Percentiles rank a stretch among this genome's conserved stretches.
These are phyloP conservation scores for Pichia sp. DNA, from an alignment of 1,139 yeast genomes.

Conservation along the genomic window DNA sequence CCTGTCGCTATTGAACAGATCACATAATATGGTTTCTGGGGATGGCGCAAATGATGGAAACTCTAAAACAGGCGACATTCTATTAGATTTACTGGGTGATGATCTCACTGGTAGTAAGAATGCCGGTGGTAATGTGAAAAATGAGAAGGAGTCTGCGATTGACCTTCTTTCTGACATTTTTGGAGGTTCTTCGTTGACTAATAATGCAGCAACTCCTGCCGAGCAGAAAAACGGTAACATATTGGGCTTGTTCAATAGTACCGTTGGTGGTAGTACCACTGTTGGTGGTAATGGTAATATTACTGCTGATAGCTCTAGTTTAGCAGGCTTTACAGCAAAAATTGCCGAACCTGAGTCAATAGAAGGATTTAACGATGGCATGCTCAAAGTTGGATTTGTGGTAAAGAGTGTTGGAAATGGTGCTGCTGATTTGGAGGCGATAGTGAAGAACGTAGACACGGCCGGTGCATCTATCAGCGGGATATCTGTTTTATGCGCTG, in stretches of 20 bases:
- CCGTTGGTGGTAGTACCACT: too few species aligned
- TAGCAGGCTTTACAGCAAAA: not conserved
- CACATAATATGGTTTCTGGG: conserved; percentile 2
- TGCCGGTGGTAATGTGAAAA: not conserved
- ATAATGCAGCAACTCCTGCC: not conserved
- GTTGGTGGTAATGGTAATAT: conserved; percentile 12
- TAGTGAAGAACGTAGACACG: conserved; percentile 24
- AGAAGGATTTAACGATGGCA: conserved; percentile 39
- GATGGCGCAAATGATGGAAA: not conserved
- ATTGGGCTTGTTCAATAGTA: not conserved
- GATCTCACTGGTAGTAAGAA: conserved; percentile 19
- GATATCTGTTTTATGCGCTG: conserved; percentile 76
- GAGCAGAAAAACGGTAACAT: not conserved
- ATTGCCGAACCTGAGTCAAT: conserved; percentile 23
- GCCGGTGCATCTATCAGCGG: conserved; percentile 32
- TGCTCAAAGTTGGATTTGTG: conserved; percentile 38
- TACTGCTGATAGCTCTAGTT: not conserved
- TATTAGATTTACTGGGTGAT: conserved; percentile 74
- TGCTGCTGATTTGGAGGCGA: conserved; percentile 45
- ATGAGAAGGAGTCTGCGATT: conserved; percentile 30
- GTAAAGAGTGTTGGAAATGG: conserved; percentile 37
- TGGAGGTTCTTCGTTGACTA: conserved; percentile 34
- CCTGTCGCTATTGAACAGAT: conserved; percentile 38
- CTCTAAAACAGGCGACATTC: conserved; percentile 47
- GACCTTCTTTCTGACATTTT: conserved; percentile 73